phyloP scores from a whole-genome alignment of 257 asterid species.

The Nemophila menziesii region DNA sequence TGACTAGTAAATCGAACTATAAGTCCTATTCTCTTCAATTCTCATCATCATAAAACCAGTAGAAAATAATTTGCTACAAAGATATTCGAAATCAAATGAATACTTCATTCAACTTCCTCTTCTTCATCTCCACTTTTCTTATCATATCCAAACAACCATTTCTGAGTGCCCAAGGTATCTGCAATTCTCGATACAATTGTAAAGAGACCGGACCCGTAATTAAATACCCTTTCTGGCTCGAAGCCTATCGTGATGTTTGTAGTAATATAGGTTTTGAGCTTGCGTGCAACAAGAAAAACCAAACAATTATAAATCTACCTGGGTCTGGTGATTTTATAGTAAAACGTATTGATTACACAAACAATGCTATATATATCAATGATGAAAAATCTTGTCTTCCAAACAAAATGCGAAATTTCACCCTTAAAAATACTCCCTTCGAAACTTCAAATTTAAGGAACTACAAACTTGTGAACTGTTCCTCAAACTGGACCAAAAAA shows the following conservation, averaged over 20 bases:
- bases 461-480: constrained; percentile 45
- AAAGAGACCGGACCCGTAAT: constrained; percentile 27
- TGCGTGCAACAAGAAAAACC: constrained; percentile 37
- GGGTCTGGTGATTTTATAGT: constrained; percentile 60
- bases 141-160: constrained; percentile 4
- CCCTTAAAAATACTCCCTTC: constrained; percentile 30
- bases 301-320: constrained; percentile 47
- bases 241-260: constrained; percentile 30
- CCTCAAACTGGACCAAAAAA: constrained; percentile 14
- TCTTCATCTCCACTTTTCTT: constrained; percentile 10
- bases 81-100: too few relatives aligned
- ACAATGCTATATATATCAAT: constrained; percentile 33
- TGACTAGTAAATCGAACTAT: too few relatives aligned
- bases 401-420: constrained; percentile 39
- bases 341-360: constrained; percentile 37
- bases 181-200: constrained; percentile 36
- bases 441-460: constrained; percentile 14
- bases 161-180: constrained; percentile 18
- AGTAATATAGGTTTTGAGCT: constrained; percentile 71
- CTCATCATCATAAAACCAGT: too few relatives aligned
- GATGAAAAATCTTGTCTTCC: constrained; percentile 55
- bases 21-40: too few relatives aligned
- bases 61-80: too few relatives aligned
- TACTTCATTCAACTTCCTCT: background rate
- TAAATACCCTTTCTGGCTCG: constrained; percentile 63